Evolutionary conservation across 768 basidiomycete species (phyloP).

Genomic region (Leccinum disarticulatum): DNA sequence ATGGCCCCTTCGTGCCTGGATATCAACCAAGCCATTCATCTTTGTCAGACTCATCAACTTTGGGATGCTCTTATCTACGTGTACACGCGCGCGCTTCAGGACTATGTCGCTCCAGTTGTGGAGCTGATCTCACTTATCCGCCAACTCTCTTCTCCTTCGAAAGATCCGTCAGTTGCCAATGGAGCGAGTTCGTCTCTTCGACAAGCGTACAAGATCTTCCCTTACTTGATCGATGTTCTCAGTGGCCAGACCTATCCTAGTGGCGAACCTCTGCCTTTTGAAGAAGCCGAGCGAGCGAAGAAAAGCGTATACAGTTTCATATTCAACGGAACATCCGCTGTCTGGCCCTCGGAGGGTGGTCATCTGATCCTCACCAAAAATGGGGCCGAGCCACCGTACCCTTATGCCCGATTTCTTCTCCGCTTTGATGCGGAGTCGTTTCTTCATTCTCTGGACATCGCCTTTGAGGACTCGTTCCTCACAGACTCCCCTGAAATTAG

Average conservation of each 20-base stretch:
- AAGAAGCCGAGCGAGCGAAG: conserved; percentile 70
- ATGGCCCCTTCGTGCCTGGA: conserved; percentile 90
- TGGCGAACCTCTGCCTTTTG: conserved; percentile 62
- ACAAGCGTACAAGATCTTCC: conserved; percentile 89
- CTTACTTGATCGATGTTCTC: conserved; percentile 79
- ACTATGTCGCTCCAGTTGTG: conserved; percentile 88
- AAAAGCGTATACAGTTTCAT: conserved; percentile 76
- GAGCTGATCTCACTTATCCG: conserved; percentile 79
- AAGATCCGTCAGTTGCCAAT: conserved; percentile 5
- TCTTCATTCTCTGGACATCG: conserved; percentile 90
- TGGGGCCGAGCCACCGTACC: conserved; percentile 81
- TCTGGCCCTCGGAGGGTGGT: conserved; percentile 80
- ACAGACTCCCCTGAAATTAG: conserved; percentile 67
- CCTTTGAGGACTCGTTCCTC: conserved; percentile 90
- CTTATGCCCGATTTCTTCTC: conserved; percentile 81
- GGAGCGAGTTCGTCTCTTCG: conserved; percentile 37
- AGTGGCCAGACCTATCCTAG: conserved; percentile 88
- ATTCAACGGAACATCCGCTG: conserved; percentile 75
- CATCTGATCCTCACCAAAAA: conserved; percentile 73
- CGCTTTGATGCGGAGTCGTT: conserved; percentile 92
- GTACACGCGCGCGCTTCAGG: conserved; percentile 83
- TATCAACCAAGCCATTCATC: conserved; percentile 84
- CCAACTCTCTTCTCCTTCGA: conserved; percentile 24
- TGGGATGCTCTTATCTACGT: conserved; percentile 96
- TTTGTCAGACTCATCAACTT: conserved; percentile 81